These are phyloP conservation scores for Globisporangium heterothallicum DNA, from an alignment of 352 stramenopile genomes.

Conservation along the genomic window DNA sequence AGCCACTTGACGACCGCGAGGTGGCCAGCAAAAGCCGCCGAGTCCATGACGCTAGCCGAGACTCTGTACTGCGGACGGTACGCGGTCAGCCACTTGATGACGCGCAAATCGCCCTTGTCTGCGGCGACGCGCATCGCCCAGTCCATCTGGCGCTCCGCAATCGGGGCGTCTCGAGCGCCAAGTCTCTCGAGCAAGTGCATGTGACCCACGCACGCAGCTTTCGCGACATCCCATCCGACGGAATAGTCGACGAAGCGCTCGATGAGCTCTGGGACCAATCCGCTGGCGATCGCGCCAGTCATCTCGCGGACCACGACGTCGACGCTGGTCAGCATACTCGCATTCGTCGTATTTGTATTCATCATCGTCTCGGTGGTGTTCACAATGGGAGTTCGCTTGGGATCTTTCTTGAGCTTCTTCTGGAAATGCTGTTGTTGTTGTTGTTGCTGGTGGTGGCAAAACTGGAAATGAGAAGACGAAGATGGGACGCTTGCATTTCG, in stretches of 20 bases:
- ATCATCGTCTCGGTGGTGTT: no score
- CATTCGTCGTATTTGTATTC: conserved; percentile 1
- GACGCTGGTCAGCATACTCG: conserved; percentile 31
- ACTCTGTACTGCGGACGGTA: conserved; percentile 25
- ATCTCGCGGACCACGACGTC: conserved; percentile 30
- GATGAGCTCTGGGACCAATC: conserved; percentile 22
- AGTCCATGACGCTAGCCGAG: conserved; percentile 56
- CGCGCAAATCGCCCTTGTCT: conserved; percentile 28
- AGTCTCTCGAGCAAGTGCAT: conserved; percentile 8
- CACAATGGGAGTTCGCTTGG: no score
- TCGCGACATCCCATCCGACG: conserved; percentile 1
- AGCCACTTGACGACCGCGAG: conserved; percentile 53
- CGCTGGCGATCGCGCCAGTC: conserved; percentile 22
- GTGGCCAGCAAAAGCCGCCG: conserved; percentile 54
- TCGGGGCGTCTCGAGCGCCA: not conserved
- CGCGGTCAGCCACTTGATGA: conserved; percentile 33
- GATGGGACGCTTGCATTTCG: no score
- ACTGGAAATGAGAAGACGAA: no score
- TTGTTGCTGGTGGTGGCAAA: no score
- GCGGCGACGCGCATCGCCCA: conserved; percentile 33
- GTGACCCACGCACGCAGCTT: conserved; percentile 7
- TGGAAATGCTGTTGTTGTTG: no score
- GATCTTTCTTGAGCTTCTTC: no score
- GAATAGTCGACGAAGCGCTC: conserved; percentile 10
- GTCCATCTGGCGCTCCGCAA: conserved; percentile 9